A percentile compares a stretch with the other conserved stretches of the same genome.
phyloP scores from a whole-genome alignment of 306 rosid genomes.

The Bauhinia variegata region DNA sequence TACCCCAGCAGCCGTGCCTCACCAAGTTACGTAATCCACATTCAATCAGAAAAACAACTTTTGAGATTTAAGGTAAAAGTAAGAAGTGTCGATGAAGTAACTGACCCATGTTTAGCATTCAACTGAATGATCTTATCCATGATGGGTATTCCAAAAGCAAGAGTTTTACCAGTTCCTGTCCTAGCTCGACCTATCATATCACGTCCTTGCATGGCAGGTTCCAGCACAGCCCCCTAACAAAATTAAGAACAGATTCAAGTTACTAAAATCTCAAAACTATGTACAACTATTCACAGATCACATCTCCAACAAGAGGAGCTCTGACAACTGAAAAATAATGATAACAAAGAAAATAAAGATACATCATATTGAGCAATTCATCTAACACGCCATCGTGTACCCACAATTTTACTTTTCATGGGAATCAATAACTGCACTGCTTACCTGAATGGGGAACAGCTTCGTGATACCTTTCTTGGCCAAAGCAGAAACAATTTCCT shows the following conservation, averaged over 20 bases:
- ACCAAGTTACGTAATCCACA: background rate
- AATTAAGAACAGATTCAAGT: constrained; percentile 17
- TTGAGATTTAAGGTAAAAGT: background rate
- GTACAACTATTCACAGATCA: background rate
- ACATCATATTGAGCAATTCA: background rate
- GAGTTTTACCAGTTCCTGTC: constrained; percentile 99
- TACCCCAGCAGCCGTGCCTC: background rate
- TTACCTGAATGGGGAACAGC: constrained; percentile 95
- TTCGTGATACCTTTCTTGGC: constrained; percentile 74
- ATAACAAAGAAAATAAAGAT: background rate
- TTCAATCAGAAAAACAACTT: constrained; percentile 23
- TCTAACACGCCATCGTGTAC: background rate
- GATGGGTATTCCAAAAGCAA: constrained; percentile 96
- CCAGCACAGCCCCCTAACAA: constrained; percentile 85
- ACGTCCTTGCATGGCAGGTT: constrained; percentile 98
- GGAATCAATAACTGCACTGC: background rate
- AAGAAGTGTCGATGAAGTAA: constrained; percentile 9
- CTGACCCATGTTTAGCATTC: constrained; percentile 89
- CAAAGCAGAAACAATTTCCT: constrained; percentile 81
- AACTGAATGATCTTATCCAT: constrained; percentile 74
- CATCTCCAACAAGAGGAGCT: background rate
- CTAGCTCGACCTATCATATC: constrained; percentile 99
- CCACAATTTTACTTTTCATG: background rate
- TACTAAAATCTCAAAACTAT: background rate
- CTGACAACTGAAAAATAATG: background rate